A percentile compares a stretch with the other conserved stretches of the same genome.
These are phyloP conservation scores for Streptanthus diversifolius DNA, from an alignment of 345 rosid genomes.

Conservation along the genomic window DNA sequence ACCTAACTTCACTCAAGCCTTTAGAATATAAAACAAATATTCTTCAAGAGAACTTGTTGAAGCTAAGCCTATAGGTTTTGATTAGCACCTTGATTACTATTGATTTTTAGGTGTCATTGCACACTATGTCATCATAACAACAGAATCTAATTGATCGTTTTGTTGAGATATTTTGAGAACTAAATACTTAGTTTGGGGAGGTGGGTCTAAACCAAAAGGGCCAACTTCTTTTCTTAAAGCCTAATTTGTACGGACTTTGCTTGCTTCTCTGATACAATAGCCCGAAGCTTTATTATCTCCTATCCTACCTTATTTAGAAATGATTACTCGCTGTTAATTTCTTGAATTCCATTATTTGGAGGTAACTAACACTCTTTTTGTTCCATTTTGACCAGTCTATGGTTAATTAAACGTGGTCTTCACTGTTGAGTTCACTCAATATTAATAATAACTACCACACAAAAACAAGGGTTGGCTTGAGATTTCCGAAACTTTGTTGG, in stretches of 20 bases:
- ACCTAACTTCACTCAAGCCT: conserved; percentile 19
- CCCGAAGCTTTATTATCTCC: background rate
- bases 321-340: conserved; percentile 11
- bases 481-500: background rate
- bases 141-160: conserved; percentile 28
- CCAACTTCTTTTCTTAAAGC: conserved; percentile 19
- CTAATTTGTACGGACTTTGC: conserved; percentile 22
- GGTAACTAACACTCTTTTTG: conserved; percentile 1
- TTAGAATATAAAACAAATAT: conserved; percentile 12
- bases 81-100: conserved; percentile 32
- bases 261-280: conserved; percentile 3
- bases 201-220: conserved; percentile 19
- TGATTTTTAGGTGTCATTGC: conserved; percentile 30
- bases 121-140: conserved; percentile 30
- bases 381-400: background rate
- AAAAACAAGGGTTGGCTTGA: conserved; percentile 12
- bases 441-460: background rate
- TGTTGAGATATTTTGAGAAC: conserved; percentile 23
- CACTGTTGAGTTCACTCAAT: background rate
- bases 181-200: conserved; percentile 6
- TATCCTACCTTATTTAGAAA: conserved; percentile 9
- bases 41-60: conserved; percentile 21
- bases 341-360: background rate
- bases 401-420: background rate
- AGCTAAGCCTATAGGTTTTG: conserved; percentile 15